Evolutionary conservation across 352 stramenopile genomes (phyloP), one percentile per base, ranked within the genome.

Genomic region (Poterioochromonas sp.): DNA sequence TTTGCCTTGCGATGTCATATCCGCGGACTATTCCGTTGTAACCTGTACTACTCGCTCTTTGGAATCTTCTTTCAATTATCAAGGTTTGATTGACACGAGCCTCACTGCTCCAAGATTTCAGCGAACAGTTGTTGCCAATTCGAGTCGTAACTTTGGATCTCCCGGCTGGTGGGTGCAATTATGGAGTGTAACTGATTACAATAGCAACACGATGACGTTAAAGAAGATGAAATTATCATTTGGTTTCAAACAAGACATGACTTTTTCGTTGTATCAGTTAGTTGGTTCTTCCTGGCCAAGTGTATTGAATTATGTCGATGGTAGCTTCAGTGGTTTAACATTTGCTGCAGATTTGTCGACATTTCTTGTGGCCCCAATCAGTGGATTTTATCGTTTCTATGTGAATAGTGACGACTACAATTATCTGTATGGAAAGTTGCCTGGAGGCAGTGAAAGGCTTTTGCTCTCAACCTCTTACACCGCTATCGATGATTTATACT

Each of bases 141-240:
- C 35, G 3, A 34, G 8, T 26, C 41, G 65, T 37, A 11, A 1
- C 2, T 76, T 22, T 22, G 65, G 65, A 1, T 76, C 65, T 22
- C 65, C 65, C 29, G 65, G 65, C 41, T 76, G 65, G 65, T 76
- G 65, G 65, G 29, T 76, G 3, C 34, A 60, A 26, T 54, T 58
- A 11, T 76, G 65, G 65, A 18, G 20, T 47, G 8, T 35, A 26
- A 43, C 3, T 32, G 39, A 71, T 32, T 71, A 53, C 39, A 3
- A 15, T 2, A 40, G 34, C 29, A 76, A 76, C 29, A 34, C 2
- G 1, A 32, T 53, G 15, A 22, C 20, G 12, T 8, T 8, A 76
- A 40, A 76, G 5, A 40, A 65, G 5, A 39, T 65, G 3, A 5
- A 32, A 5, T 39, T 71, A 41, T 40, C 29, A 49, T 44, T 71